These are phyloP conservation scores for Limonium bicolor DNA, from an alignment of 148 eudicot species.

Conservation along the genomic window DNA sequence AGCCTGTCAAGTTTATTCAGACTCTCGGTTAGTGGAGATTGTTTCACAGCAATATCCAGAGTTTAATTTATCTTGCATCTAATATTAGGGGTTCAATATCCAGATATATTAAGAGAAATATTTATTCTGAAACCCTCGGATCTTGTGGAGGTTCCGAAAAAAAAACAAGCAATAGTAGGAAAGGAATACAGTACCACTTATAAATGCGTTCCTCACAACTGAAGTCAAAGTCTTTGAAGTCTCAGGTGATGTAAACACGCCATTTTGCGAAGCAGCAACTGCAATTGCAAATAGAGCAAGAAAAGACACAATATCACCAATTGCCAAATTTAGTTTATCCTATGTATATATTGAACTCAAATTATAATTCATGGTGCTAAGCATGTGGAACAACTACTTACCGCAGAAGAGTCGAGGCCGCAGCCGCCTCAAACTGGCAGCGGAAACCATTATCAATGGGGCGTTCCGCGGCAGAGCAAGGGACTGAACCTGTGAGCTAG, in stretches of 20 bases:
- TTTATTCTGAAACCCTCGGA: neutral
- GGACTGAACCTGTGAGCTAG: conserved; percentile 48
- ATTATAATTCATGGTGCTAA: neutral
- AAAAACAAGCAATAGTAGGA: neutral
- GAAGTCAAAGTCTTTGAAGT: conserved; percentile 66
- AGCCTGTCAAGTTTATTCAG: too few species aligned
- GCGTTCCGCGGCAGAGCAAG: conserved; percentile 32
- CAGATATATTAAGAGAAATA: neutral
- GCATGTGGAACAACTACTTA: neutral
- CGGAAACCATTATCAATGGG: conserved; percentile 20
- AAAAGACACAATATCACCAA: neutral
- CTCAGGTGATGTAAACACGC: conserved; percentile 74
- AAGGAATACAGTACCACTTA: conserved; percentile 50
- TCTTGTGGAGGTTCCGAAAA: neutral
- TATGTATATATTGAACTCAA: neutral
- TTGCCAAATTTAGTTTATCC: neutral
- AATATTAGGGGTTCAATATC: neutral
- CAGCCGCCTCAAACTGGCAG: conserved; percentile 10
- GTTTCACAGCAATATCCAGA: neutral
- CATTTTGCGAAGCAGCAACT: conserved; percentile 44
- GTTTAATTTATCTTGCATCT: neutral
- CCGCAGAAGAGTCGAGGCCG: conserved; percentile 32
- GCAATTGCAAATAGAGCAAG: conserved; percentile 15
- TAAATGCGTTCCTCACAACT: conserved; percentile 79
- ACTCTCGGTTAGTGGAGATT: too few species aligned